These are phyloP conservation scores for Solanum neorickii DNA, from an alignment of 257 asterid genomes.

Conservation along the genomic window DNA sequence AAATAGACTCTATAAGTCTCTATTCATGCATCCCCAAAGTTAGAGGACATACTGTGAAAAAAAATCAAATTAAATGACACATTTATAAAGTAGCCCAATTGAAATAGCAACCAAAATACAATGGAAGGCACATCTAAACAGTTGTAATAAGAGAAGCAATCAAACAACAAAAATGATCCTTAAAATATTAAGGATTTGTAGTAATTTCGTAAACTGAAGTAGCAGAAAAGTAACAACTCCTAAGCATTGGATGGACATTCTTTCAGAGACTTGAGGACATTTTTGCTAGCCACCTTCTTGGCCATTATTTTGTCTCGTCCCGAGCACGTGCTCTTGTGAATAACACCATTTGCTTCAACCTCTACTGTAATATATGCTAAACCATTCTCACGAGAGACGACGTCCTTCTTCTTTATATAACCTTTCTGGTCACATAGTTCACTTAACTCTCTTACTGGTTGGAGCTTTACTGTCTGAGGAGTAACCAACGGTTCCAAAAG, in stretches of 20 bases:
- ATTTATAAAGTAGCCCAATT: background rate
- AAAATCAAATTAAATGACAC: background rate
- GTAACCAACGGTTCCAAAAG: constrained; percentile 76
- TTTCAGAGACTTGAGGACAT: constrained; percentile 33
- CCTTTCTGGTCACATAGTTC: constrained; percentile 48
- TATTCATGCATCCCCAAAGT: too few species aligned
- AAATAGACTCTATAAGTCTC: too few species aligned
- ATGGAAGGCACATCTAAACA: background rate
- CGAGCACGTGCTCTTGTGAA: constrained; percentile 13
- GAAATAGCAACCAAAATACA: background rate
- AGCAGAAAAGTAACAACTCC: background rate
- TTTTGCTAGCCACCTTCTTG: constrained; percentile 37
- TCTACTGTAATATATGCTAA: constrained; percentile 20
- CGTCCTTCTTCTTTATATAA: constrained; percentile 14
- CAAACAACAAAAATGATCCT: background rate
- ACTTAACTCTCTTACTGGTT: constrained; percentile 46
- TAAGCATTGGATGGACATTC: background rate
- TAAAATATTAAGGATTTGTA: background rate
- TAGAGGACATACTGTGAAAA: background rate
- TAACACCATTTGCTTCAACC: constrained; percentile 43
- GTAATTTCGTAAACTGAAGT: background rate
- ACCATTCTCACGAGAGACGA: constrained; percentile 9
- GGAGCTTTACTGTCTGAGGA: constrained; percentile 48
- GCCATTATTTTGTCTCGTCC: constrained; percentile 31
- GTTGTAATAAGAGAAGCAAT: background rate